Evolutionary conservation across 768 basidiomycete species (phyloP).

Genomic region (Ramaria rubella): DNA sequence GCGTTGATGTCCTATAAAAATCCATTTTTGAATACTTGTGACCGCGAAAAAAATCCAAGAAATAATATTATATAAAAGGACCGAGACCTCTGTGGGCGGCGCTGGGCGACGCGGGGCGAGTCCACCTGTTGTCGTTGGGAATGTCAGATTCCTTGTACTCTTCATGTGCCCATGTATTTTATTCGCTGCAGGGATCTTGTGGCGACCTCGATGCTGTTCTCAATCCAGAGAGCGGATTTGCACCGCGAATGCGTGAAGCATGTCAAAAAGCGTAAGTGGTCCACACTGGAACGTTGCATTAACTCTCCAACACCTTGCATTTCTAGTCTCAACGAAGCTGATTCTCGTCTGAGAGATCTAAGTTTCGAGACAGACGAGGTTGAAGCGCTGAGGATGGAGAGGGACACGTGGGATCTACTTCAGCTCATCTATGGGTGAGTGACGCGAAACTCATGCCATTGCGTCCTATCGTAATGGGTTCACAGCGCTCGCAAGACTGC

Average conservation of each 20-base stretch:
- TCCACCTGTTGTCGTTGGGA: background rate
- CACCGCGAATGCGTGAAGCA: constrained; percentile 50
- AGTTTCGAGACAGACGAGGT: constrained; percentile 37
- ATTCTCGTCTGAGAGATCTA: background rate
- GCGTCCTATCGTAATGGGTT: background rate
- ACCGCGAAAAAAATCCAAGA: too few relatives aligned
- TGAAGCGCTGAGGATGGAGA: constrained; percentile 62
- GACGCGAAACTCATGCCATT: constrained; percentile 39
- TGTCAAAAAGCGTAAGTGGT: constrained; percentile 57
- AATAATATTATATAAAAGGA: too few relatives aligned
- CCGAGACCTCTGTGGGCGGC: too few relatives aligned
- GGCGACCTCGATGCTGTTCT: constrained; percentile 55
- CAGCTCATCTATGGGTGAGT: constrained; percentile 60
- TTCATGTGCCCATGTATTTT: constrained; percentile 66
- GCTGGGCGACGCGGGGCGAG: too few relatives aligned
- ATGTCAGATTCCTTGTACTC: constrained; percentile 53
- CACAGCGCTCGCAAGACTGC: constrained; percentile 64
- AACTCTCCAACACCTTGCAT: background rate
- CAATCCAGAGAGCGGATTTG: constrained; percentile 62
- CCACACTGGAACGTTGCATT: constrained; percentile 25
- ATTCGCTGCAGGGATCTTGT: constrained; percentile 41
- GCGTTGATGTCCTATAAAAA: too few relatives aligned
- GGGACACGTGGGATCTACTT: constrained; percentile 75
- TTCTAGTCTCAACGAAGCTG: constrained; percentile 2
- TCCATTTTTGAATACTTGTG: too few relatives aligned